These are phyloP conservation scores for Penicillium taxi DNA, from an alignment of 495 filamentous ascomycete species.

Conservation along the genomic window DNA sequence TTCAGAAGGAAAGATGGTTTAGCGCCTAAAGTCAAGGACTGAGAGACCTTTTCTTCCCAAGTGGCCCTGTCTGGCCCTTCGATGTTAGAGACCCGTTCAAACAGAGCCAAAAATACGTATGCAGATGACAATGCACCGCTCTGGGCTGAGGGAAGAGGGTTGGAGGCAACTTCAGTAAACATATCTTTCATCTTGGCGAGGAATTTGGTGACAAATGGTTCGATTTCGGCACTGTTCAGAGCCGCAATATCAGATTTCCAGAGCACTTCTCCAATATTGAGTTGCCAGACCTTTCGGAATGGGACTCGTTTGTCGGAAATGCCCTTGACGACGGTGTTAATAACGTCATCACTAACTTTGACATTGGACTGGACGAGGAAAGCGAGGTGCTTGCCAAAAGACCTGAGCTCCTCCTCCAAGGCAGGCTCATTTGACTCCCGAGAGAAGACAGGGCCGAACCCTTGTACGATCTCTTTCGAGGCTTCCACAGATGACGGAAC, in stretches of 20 bases:
- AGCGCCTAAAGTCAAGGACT: constrained; percentile 54
- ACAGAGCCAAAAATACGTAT: constrained; percentile 63
- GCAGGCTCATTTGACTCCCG: constrained; percentile 87
- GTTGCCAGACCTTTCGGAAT: constrained; percentile 72
- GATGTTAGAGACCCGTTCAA: constrained; percentile 23
- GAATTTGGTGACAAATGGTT: constrained; percentile 40
- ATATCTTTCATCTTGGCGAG: constrained; percentile 60
- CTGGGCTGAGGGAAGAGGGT: constrained; percentile 67
- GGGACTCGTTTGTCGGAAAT: constrained; percentile 73
- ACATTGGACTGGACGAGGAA: constrained; percentile 50
- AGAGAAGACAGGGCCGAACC: constrained; percentile 52
- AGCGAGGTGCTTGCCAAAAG: constrained; percentile 54
- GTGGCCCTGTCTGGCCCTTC: constrained; percentile 25
- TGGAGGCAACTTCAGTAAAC: constrained; percentile 67
- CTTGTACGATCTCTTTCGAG: constrained; percentile 56
- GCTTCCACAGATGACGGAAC: constrained; percentile 49
- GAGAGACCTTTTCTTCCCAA: constrained; percentile 48
- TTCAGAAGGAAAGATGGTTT: constrained; percentile 85
- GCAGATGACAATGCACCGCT: constrained; percentile 66
- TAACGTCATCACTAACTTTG: constrained; percentile 51
- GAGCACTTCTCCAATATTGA: constrained; percentile 64
- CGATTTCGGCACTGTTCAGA: constrained; percentile 36
- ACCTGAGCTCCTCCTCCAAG: constrained; percentile 61
- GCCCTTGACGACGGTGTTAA: constrained; percentile 71
- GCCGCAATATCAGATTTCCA: constrained; percentile 46